phyloP scores from a whole-genome alignment of 2,329 filamentous ascomycete species.

The Epichloe gansuensis region DNA sequence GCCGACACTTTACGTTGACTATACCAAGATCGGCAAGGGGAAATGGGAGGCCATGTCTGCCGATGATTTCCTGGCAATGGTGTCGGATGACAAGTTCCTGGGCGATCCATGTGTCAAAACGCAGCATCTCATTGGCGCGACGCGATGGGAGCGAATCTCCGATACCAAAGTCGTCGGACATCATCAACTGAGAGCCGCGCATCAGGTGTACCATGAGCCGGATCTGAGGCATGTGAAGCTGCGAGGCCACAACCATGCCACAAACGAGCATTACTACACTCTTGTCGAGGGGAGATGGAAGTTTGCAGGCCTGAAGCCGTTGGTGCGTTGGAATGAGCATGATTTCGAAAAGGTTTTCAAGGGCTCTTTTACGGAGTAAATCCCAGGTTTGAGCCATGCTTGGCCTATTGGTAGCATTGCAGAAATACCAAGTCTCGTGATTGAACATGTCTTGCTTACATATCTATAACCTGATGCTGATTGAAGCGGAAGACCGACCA shows the following conservation, averaged over 20 bases:
- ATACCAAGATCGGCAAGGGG: slow-evolving; percentile 34
- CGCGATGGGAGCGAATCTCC: slow-evolving; percentile 35
- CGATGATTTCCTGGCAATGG: slow-evolving; percentile 38
- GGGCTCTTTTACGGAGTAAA: not conserved
- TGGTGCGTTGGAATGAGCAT: slow-evolving; percentile 41
- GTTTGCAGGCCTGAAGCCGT: slow-evolving; percentile 40
- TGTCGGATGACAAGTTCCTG: slow-evolving; percentile 37
- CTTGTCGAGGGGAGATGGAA: slow-evolving; percentile 46
- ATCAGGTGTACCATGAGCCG: slow-evolving; percentile 40
- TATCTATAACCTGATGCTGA: too few species aligned
- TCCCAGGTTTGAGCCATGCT: too few species aligned
- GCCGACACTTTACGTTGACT: slow-evolving; percentile 26
- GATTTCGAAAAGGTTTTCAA: not conserved
- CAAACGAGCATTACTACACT: slow-evolving; percentile 40
- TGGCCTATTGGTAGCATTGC: too few species aligned
- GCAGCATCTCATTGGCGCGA: slow-evolving; percentile 43
- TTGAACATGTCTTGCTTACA: too few species aligned
- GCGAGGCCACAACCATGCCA: slow-evolving; percentile 44
- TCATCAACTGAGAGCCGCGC: slow-evolving; percentile 45
- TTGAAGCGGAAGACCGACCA: too few species aligned
- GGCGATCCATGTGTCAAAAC: slow-evolving; percentile 40
- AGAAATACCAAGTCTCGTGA: too few species aligned
- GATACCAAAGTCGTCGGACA: slow-evolving; percentile 36
- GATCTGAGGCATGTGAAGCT: slow-evolving; percentile 30
- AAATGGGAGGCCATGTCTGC: slow-evolving; percentile 42